Evolutionary conservation across 164 flowering plant species (phyloP).

Genomic region (Santalum album): DNA sequence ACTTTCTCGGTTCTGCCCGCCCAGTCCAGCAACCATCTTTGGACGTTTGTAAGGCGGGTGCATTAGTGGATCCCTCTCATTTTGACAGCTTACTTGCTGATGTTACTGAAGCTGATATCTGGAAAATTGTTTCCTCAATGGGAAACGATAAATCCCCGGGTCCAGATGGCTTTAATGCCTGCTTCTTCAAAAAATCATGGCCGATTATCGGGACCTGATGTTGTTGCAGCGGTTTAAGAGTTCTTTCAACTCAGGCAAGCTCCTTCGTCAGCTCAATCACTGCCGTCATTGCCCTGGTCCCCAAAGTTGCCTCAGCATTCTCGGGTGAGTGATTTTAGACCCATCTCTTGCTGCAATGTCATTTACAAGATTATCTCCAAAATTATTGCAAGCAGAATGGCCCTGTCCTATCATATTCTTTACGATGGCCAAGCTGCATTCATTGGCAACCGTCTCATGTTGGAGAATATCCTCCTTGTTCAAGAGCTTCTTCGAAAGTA

Average conservation of each 20-base stretch:
- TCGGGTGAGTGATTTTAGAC: background rate
- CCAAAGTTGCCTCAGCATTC: background rate
- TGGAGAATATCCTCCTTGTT: background rate
- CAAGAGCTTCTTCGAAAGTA: background rate
- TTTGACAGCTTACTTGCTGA: no score
- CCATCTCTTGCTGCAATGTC: background rate
- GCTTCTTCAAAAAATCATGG: no score
- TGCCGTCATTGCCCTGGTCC: background rate
- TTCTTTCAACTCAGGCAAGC: background rate
- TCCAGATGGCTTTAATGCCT: no score
- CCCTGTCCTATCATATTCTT: background rate
- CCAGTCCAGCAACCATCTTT: no score
- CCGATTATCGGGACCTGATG: no score
- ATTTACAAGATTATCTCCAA: no score
- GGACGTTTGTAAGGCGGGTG: no score
- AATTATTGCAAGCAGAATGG: background rate
- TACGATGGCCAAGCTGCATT: background rate
- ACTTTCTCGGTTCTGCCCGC: no score
- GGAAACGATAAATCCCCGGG: no score
- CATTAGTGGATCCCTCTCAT: no score
- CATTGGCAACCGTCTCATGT: background rate
- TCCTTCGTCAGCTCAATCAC: background rate
- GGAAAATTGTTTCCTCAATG: no score
- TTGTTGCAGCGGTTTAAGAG: background rate
- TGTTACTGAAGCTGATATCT: no score